Evolutionary conservation across 345 rosid species (phyloP).

Genomic region (Brassica rapa): DNA sequence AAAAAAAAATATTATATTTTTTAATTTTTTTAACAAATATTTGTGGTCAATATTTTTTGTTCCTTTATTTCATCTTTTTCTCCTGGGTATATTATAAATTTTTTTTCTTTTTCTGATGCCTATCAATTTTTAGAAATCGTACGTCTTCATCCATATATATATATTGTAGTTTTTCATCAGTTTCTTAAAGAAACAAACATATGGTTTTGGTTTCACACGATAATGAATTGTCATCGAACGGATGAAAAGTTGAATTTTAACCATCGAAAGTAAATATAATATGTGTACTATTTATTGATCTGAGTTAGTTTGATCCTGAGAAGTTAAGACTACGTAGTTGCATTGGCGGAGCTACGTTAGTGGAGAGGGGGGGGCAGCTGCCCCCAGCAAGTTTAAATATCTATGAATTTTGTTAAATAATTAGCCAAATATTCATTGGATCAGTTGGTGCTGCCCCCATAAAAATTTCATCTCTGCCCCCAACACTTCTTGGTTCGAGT

Average conservation of each 20-base stretch:
- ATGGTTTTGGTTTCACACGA: background rate
- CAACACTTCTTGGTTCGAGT: no score
- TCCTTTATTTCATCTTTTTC: background rate
- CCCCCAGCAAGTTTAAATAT: no score
- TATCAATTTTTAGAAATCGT: background rate
- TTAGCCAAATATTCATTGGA: no score
- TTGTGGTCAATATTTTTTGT: background rate
- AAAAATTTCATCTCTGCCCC: no score
- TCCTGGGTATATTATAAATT: background rate
- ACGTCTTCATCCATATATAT: background rate
- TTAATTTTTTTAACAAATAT: background rate
- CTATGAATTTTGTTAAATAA: no score
- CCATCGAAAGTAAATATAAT: background rate
- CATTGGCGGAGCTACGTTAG: no score
- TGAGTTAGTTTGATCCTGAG: background rate
- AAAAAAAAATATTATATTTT: background rate
- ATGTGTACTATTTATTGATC: background rate
- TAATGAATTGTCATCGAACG: background rate
- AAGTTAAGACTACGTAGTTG: background rate
- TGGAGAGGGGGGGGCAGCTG: no score
- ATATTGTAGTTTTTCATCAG: background rate
- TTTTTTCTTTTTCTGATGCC: background rate
- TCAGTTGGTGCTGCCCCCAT: no score
- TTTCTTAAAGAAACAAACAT: background rate
- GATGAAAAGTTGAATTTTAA: background rate